Evolutionary conservation across 257 asterid species (phyloP).

Genomic region (Datura wrightii): DNA sequence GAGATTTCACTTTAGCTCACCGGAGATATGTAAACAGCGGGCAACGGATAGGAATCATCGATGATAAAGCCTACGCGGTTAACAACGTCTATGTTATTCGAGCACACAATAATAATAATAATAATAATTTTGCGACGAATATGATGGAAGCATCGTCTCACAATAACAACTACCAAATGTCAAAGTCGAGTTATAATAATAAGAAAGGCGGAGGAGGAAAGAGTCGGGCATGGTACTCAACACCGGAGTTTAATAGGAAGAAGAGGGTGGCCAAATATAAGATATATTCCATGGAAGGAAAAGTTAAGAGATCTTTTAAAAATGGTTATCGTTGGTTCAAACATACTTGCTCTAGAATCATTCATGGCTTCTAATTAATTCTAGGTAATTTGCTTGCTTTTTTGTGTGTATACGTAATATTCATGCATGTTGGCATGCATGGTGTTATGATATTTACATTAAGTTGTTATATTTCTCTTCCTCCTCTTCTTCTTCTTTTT

Average conservation of each 20-base stretch:
- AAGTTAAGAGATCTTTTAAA: constrained; percentile 57
- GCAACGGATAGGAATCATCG: constrained; percentile 25
- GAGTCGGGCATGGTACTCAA: constrained; percentile 46
- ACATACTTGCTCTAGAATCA: constrained; percentile 55
- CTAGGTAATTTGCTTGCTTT: background rate
- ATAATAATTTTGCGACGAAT: background rate
- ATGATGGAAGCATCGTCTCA: background rate
- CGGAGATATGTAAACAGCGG: constrained; percentile 19
- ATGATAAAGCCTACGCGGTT: constrained; percentile 34
- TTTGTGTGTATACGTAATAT: background rate
- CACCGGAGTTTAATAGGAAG: constrained; percentile 59
- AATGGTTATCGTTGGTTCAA: constrained; percentile 70
- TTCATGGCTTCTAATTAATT: constrained; percentile 45
- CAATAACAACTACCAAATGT: background rate
- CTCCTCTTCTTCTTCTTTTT: no score
- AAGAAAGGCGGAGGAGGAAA: background rate
- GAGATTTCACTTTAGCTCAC: constrained; percentile 20
- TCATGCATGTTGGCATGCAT: background rate
- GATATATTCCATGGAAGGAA: constrained; percentile 67
- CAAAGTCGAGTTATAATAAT: background rate
- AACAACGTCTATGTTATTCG: constrained; percentile 33
- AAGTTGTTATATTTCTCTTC: no score
- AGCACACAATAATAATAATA: background rate
- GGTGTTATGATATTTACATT: no score
- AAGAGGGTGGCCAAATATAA: constrained; percentile 70